These are phyloP conservation scores for Erythrophleum ivorense DNA, from an alignment of 331 rosid species.

Conservation along the genomic window DNA sequence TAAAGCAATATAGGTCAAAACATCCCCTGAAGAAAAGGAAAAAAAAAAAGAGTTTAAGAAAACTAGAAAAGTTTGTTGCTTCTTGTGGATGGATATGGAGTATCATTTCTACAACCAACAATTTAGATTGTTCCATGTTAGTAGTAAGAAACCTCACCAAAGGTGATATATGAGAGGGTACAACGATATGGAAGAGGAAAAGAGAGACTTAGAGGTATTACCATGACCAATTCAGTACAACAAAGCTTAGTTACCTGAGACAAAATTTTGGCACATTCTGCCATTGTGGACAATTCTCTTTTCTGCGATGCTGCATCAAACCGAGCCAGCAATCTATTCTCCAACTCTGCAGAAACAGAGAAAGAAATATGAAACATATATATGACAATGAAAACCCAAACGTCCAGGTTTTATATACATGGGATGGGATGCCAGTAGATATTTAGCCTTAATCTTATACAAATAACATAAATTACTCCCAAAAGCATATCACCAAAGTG, in stretches of 20 bases:
- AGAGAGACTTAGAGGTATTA: background rate
- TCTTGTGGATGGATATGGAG: constrained; percentile 1
- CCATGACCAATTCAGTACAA: constrained; percentile 31
- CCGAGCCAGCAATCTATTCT: constrained; percentile 93
- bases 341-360: constrained; percentile 68
- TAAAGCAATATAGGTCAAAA: background rate
- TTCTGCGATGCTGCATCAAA: constrained; percentile 95
- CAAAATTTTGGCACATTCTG: constrained; percentile 98
- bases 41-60: background rate
- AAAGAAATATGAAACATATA: constrained; percentile 28
- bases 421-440: constrained; percentile 20
- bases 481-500: constrained; percentile 4
- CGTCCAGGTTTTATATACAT: constrained; percentile 10
- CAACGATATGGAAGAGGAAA: background rate
- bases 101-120: constrained; percentile 14
- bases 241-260: constrained; percentile 71
- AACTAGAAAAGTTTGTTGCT: background rate
- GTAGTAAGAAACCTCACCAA: background rate
- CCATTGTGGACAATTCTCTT: constrained; percentile 92
- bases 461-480: constrained; percentile 8
- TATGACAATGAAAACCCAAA: constrained; percentile 20
- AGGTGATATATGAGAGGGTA: background rate
- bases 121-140: background rate
- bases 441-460: constrained; percentile 33
- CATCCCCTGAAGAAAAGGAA: background rate